Evolutionary conservation across 2,329 filamentous ascomycete genomes (phyloP), one percentile per base, ranked within the genome.

Genomic region (Xylariaceae sp.): DNA sequence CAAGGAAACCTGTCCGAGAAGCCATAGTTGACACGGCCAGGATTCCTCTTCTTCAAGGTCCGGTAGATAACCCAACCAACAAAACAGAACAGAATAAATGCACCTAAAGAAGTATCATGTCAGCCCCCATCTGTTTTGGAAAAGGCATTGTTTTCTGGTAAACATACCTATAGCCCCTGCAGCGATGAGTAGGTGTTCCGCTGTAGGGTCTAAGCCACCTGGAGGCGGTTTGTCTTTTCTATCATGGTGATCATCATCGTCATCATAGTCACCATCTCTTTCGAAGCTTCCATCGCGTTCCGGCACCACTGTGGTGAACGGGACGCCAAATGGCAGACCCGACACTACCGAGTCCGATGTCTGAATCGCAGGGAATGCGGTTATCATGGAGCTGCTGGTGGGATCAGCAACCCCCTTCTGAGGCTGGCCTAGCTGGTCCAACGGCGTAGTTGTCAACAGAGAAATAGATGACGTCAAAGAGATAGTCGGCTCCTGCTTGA

Each of bases 21-120:
- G 22, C 45, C 48, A 15, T 39, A 32, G 11, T 31, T 40, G 8
- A 19, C 34, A 15, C 37, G 37, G 11, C 45, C 28, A 9, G 45
- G 43, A 22, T 51, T 50, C 38, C 55, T 54, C 47, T 61, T 66
- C 42, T 61, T 61, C 34, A 62, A 37, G 9, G 59, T 57, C n/a
- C 66, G 63, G 59, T 66, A 73, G 4, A 68, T 53, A 18, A 74
- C 57, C 70, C 69, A 76, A 7, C 52, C 51, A 18, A 74, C 43
- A 44, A 72, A 69, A 39, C 64, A 69, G 8, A 72, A 44, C 19
- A 72, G 52, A 16, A 75, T 65, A 37, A 73, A 70, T 4, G 62
- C 64, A 19, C 67, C 73, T 72, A 38, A n/a, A n/a, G n/a, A n/a
- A 34, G 9, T 4, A 2, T 26, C 26, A 16, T 38, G 19, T 35